Evolutionary conservation across 2,329 filamentous ascomycete genomes (phyloP), one percentile per base, ranked within the genome.

Genomic region (Penicillium sp.): DNA sequence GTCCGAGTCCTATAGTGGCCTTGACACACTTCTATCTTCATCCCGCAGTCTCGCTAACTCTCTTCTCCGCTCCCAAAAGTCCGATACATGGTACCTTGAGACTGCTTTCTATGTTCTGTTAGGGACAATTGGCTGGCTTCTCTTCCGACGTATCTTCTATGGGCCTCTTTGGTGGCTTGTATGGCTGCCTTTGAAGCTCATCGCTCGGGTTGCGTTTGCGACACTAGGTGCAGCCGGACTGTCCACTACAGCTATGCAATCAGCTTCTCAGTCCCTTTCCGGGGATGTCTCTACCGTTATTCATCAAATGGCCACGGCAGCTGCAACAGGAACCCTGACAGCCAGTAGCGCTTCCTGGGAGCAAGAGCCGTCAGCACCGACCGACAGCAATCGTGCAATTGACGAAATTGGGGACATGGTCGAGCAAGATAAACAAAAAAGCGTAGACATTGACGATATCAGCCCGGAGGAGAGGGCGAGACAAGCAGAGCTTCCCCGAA

Each of bases 61-160:
- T 17, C 79, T 99, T 43, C 77, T 97, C 44, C 85, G 85, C 58
- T 94, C 90, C 61, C 91, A 95, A 70, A 99, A 99, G 80, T 94
- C 88, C 62, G 94, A 99, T 71, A 97, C 92, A 2, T 99, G 94
- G 94, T 99, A 99, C 71, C 83, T 99, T 33, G 89, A 94, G 75
- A 95, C 90, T 36, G 86, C 92, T 2, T 86, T 97, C 62, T 95
- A 92, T 70, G 81, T 97, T 64, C 82, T 97, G 16, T 68, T 88
- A 22, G 83, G 77, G 6, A 97, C 91, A 1, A 85, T 92, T 40
- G 80, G 79, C 30, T 99, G 94, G 94, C 81, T 99, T 8, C 70
- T 96, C 7, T 97, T 95, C 68, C 81, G 94, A 28, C 80, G 94
- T 42, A 79, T 93, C 38, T 69, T 99, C 8, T 99, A 95, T 77